A percentile compares a stretch with the other conserved stretches of the same genome.
phyloP scores from a whole-genome alignment of 495 filamentous ascomycete species.

The Lasiosphaeriaceae sp. region DNA sequence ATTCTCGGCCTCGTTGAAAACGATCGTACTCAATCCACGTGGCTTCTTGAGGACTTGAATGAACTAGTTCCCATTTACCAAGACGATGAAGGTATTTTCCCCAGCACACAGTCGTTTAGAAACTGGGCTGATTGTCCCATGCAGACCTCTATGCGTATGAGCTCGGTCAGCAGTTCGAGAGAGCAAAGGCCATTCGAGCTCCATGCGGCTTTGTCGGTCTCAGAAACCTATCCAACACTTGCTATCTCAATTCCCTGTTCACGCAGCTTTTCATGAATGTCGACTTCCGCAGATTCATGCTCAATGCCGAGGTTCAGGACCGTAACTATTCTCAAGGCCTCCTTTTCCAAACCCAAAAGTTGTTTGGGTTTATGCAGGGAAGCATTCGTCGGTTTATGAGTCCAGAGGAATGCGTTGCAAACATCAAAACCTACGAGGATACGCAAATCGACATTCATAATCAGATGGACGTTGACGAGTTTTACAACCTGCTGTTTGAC shows the following conservation, averaged over 20 bases:
- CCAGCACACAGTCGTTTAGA: not conserved
- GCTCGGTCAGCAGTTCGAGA: slow-evolving; percentile 56
- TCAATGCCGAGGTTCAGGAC: slow-evolving; percentile 55
- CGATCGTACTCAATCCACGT: slow-evolving; percentile 43
- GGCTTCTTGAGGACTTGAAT: slow-evolving; percentile 50
- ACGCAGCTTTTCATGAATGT: slow-evolving; percentile 98
- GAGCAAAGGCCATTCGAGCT: slow-evolving; percentile 65
- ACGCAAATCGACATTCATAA: slow-evolving; percentile 77
- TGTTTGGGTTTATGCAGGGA: slow-evolving; percentile 86
- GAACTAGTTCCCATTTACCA: slow-evolving; percentile 39
- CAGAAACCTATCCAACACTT: slow-evolving; percentile 89
- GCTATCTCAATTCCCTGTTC: slow-evolving; percentile 93
- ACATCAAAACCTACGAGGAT: slow-evolving; percentile 80
- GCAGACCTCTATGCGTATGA: slow-evolving; percentile 48
- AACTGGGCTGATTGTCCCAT: slow-evolving; percentile 8
- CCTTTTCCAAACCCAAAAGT: slow-evolving; percentile 68
- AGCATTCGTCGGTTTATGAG: slow-evolving; percentile 68
- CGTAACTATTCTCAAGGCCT: slow-evolving; percentile 57
- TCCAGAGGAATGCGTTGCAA: slow-evolving; percentile 65
- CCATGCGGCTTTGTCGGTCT: slow-evolving; percentile 78
- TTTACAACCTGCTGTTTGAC: slow-evolving; percentile 91
- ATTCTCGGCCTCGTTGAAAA: slow-evolving; percentile 57
- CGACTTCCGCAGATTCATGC: slow-evolving; percentile 79
- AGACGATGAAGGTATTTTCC: slow-evolving; percentile 27
- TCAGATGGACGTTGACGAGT: slow-evolving; percentile 98